A percentile compares a stretch with the other conserved stretches of the same genome.
Conservation (phyloP, 768 basidiomycete genomes). For the Mycena galopus region DNA sequence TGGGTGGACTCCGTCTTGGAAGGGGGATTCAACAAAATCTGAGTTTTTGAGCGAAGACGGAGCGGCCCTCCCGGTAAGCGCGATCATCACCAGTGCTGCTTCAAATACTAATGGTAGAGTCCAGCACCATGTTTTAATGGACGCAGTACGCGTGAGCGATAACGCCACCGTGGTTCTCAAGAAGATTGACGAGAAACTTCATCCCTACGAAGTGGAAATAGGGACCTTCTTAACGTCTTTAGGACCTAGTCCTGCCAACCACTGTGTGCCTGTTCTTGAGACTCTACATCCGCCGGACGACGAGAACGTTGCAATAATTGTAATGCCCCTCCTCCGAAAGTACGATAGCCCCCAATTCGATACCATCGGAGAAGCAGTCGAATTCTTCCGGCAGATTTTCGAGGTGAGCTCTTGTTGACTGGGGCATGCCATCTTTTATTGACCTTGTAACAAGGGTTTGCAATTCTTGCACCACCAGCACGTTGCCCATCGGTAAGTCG, state of each 20-base stretch:
- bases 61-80: neutral
- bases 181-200: neutral
- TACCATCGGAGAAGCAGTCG: slow-evolving; percentile 51
- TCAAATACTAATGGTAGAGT: neutral
- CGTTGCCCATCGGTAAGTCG: slow-evolving; percentile 45
- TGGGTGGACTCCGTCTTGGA: slow-evolving; percentile 53
- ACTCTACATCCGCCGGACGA: slow-evolving; percentile 40
- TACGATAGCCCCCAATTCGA: slow-evolving; percentile 47
- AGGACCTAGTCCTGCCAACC: slow-evolving; percentile 45
- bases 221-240: slow-evolving; percentile 36
- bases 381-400: slow-evolving; percentile 48
- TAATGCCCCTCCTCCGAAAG: slow-evolving; percentile 46
- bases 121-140: slow-evolving; percentile 35
- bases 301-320: slow-evolving; percentile 33
- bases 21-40: slow-evolving; percentile 16
- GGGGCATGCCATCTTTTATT: neutral
- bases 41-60: slow-evolving; percentile 27
- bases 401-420: slow-evolving; percentile 38
- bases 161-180: slow-evolving; percentile 42
- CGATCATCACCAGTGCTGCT: neutral
- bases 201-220: slow-evolving; percentile 49
- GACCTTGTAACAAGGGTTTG: slow-evolving; percentile 38
- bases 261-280: slow-evolving; percentile 49
- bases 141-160: slow-evolving; percentile 46
- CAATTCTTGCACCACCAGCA: slow-evolving; percentile 47